Conservation (phyloP, 192 early-diverging fungal genomes). For the Chytriomyces confervae region DNA sequence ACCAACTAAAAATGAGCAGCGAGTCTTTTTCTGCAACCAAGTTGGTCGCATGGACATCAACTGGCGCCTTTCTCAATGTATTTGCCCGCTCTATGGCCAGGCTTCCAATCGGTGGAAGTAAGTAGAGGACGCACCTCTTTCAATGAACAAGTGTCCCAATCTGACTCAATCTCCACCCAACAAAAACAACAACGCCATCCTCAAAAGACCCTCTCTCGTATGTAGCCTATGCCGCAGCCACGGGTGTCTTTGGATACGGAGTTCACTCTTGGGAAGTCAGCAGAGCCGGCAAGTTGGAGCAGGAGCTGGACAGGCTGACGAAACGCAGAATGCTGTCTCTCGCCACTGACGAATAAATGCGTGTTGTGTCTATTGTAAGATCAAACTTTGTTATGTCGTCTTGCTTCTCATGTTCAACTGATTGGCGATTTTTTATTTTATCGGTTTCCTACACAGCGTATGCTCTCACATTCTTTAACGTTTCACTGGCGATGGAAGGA, state of each 20-base stretch:
- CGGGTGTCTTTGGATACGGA: constrained; percentile 18
- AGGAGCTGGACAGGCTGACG: constrained; percentile 25
- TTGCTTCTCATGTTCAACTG: neutral
- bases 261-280: constrained; percentile 4
- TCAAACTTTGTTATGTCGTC: neutral
- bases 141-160: neutral
- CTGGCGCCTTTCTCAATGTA: constrained; percentile 25
- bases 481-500: constrained; percentile 48
- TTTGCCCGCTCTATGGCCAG: constrained; percentile 31
- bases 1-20: neutral
- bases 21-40: constrained; percentile 15
- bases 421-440: too few relatives aligned
- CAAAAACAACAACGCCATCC: neutral
- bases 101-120: constrained; percentile 15
- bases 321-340: constrained; percentile 22
- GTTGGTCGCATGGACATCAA: constrained; percentile 4
- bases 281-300: neutral
- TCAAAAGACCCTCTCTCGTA: constrained; percentile 31
- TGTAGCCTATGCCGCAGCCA: constrained; percentile 13
- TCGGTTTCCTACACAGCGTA: constrained; percentile 22
- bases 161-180: constrained; percentile 10
- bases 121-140: neutral
- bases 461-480: constrained; percentile 48
- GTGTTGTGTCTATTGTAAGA: neutral
- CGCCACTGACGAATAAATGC: constrained; percentile 4